Percentiles rank a stretch among this genome's conserved stretches.
Conservation (phyloP, 495 filamentous ascomycete genomes). For the Aeminium ludgeri region DNA sequence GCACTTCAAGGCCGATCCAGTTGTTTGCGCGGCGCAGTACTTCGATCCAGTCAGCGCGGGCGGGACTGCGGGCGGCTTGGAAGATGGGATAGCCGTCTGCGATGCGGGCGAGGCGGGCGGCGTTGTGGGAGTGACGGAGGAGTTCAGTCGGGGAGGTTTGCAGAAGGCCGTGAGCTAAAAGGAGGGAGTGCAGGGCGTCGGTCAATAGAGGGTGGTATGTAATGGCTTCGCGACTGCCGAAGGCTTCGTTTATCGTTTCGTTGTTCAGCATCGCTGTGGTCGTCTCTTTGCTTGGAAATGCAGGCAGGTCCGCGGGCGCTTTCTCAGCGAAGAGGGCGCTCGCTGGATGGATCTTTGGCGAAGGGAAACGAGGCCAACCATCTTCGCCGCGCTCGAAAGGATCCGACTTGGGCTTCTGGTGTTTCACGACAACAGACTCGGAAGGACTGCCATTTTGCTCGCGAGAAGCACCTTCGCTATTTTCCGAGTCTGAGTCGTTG, state of each 20-base stretch:
- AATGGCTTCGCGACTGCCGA: constrained; percentile 39
- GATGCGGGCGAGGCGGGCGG: constrained; percentile 51
- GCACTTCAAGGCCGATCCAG: constrained; percentile 42
- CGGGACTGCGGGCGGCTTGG: constrained; percentile 51
- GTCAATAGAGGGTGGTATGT: constrained; percentile 66
- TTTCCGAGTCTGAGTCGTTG: constrained; percentile 7
- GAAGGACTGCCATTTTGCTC: constrained; percentile 5
- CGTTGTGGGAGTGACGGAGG: constrained; percentile 61
- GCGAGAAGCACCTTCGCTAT: constrained; percentile 3
- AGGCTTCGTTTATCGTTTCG: constrained; percentile 12
- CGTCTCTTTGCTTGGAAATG: constrained; percentile 17
- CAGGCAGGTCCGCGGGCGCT: constrained; percentile 23
- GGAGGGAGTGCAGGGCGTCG: constrained; percentile 56
- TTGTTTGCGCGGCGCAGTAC: constrained; percentile 46
- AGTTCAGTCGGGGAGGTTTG: constrained; percentile 60
- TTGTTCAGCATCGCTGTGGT: constrained; percentile 13
- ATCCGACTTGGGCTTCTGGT: constrained; percentile 15
- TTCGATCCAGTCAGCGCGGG: constrained; percentile 65
- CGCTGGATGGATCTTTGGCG: constrained; percentile 25
- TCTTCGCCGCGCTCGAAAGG: constrained; percentile 16
- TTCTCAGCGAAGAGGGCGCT: constrained; percentile 25
- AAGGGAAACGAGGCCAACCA: constrained; percentile 22
- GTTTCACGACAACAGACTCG: constrained; percentile 18
- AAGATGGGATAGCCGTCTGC: constrained; percentile 69
- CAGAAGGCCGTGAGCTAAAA: constrained; percentile 54